Evolutionary conservation across 225 moss, liverwort and hornwort genomes (phyloP).

Genomic region (Physcomitrium patens): DNA sequence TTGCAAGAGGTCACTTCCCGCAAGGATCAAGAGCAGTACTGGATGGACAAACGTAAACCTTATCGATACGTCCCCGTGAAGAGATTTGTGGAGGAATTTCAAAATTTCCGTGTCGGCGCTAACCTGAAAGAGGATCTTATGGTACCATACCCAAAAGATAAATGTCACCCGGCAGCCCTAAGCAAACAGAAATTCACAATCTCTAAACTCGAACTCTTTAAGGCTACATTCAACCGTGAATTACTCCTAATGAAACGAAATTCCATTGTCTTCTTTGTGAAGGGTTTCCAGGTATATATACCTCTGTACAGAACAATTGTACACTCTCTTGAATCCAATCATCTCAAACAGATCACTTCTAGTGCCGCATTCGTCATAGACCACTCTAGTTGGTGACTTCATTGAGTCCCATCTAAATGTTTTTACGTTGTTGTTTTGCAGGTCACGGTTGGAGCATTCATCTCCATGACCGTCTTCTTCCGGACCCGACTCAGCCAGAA

Average conservation of each 20-base stretch:
- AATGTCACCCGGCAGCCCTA: constrained; percentile 69
- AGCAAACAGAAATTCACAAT: constrained; percentile 52
- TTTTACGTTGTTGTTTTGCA: constrained; percentile 36
- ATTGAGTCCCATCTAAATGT: background rate
- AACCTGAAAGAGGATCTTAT: constrained; percentile 55
- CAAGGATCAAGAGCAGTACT: constrained; percentile 95
- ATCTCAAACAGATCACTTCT: no score
- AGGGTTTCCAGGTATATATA: constrained; percentile 70
- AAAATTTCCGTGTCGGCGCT: constrained; percentile 49
- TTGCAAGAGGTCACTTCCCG: constrained; percentile 89
- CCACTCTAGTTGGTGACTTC: background rate
- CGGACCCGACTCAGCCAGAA: constrained; percentile 49
- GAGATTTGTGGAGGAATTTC: constrained; percentile 64
- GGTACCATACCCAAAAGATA: constrained; percentile 51
- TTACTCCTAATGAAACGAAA: constrained; percentile 67
- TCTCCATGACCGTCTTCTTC: constrained; percentile 74
- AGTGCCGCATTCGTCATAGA: background rate
- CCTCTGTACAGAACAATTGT: background rate
- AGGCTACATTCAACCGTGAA: constrained; percentile 76
- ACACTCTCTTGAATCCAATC: no score
- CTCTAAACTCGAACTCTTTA: constrained; percentile 60
- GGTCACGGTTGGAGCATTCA: constrained; percentile 63
- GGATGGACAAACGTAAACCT: constrained; percentile 71
- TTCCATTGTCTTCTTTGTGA: constrained; percentile 50
- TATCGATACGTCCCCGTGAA: constrained; percentile 76